Evolutionary conservation across 2,329 filamentous ascomycete species (phyloP), one percentile per base, ranked within the genome.

Genomic region (Didymella arachidicola): DNA sequence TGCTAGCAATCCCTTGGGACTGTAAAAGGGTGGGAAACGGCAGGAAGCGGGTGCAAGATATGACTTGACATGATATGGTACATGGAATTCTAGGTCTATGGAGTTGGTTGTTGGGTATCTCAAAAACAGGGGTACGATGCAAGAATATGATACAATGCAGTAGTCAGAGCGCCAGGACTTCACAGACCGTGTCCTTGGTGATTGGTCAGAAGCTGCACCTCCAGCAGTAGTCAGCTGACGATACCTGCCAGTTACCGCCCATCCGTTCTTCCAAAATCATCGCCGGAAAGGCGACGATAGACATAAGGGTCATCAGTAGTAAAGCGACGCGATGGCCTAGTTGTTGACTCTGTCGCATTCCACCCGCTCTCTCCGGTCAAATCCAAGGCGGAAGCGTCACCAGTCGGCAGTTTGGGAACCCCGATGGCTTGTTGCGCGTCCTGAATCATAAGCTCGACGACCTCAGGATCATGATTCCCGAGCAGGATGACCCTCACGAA

Each of bases 1-100:
- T 29, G 78, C 72, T 7, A 72, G 67, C 36, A 81, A 82, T 61
- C 80, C 79, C 22, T 57, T 81, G 57, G 79, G 80, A 1, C 52
- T 81, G 52, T 79, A 60, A 46, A 36, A 45, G 49, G 44, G 14
- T 25, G 44, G 29, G 30, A 41, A 11, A 22, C 12, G 41, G 6
- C n/a, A 11, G 32, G 32, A 8, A 52, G 42, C 39, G 18, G 19
- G 34, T 61, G 52, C 56, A 44, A 27, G 48, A 53, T 58, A 56
- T 12, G 25, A 26, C 14, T 27, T 32, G 53, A 25, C 41, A 29
- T 42, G 41, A 41, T 50, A 39, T 46, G 34, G 48, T 39, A 53
- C 38, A 53, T 43, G 38, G 19, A 36, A 41, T 29, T 45, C 11
- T 55, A 53, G 22, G 48, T 48, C 47, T 58, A 51, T 51, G 56